Evolutionary conservation across 192 early-diverging fungal species (phyloP), one percentile per base, ranked within the genome.

Genomic region (Rhizophagus prolifer): DNA sequence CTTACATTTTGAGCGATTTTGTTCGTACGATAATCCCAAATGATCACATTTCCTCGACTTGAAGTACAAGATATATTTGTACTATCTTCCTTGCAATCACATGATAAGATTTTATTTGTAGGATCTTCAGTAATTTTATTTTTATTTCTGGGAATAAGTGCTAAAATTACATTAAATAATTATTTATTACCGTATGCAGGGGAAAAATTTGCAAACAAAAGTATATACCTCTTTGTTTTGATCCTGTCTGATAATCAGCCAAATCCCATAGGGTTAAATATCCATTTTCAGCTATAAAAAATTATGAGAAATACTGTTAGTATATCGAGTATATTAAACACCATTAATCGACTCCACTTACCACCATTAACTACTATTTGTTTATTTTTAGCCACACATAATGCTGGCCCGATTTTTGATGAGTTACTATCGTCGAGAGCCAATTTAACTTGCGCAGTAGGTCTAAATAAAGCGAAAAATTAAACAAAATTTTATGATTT

Each of bases 11-110:
- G 21, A 2, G 30, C 19, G 5, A 38, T 21, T 14, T 38, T 67
- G 30, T 38, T 67, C 9, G 28, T 67, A 67, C 65, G 30, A 67
- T 67, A 67, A 67, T 67, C 65, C 30, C 65, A 67, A 41, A 67
- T 67, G 19, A 36, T 67, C 31, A 67, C 21, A 38, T 67, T 21
- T 21, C 65, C 65, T 67, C 19, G 21, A n/a, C 34, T 38, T 34
- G 65, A 36, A 38, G 65, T 67, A 19, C 65, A 38, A 2, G 30
- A 67, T 36, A 67, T 9, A 30, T 38, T 34, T 34, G 21, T 67
- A 38, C 31, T 67, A 21, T 36, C 34, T 38, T 30, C 34, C 6
- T n/a, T 67, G 23, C 14, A 38, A 67, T 67, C 65, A 67, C 28
- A 30, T 9, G 65, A 30, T 34, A 38, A 16, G 21, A 67, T 67